A percentile compares a stretch with the other conserved stretches of the same genome.
phyloP scores from a whole-genome alignment of 371 early-diverging fungal genomes.

The Synchytrium microbalum region DNA sequence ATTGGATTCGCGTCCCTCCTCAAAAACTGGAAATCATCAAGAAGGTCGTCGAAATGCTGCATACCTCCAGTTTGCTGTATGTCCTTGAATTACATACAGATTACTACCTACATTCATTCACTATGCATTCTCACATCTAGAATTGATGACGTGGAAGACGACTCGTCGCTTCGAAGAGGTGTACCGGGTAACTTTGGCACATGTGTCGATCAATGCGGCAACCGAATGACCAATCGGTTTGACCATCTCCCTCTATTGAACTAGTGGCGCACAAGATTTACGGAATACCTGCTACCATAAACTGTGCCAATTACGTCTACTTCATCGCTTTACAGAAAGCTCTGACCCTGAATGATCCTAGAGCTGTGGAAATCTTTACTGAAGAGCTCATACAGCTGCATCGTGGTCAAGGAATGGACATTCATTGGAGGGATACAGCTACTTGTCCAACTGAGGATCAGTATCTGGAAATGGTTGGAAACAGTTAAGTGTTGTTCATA shows the following conservation, averaged over 20 bases:
- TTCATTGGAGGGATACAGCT: conserved; percentile 80
- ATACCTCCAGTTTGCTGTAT: conserved; percentile 84
- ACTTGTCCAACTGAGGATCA: conserved; percentile 80
- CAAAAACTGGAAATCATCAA: conserved; percentile 59
- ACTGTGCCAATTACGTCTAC: conserved; percentile 91
- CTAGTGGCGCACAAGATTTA: conserved; percentile 90
- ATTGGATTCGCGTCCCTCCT: conserved; percentile 73
- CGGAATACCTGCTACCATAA: conserved; percentile 85
- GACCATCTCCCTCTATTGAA: conserved; percentile 7
- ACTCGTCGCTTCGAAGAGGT: conserved; percentile 78
- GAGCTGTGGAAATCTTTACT: conserved; percentile 71
- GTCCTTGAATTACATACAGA: conserved; percentile 14
- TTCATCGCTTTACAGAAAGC: conserved; percentile 82
- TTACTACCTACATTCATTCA: background rate
- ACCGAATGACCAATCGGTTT: too few species aligned
- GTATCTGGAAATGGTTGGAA: conserved; percentile 82
- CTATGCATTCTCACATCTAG: conserved; percentile 26
- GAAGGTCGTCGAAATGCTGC: conserved; percentile 86
- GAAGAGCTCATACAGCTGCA: conserved; percentile 87
- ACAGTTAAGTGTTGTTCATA: conserved; percentile 56
- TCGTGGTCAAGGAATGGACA: conserved; percentile 89
- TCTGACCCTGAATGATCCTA: conserved; percentile 41
- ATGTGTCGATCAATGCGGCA: background rate
- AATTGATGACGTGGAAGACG: conserved; percentile 95
- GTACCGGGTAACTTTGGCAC: conserved; percentile 50